Percentiles rank a stretch among this genome's conserved stretches.
phyloP scores from a whole-genome alignment of 2,329 filamentous ascomycete species.

The Colletotrichum sp. region DNA sequence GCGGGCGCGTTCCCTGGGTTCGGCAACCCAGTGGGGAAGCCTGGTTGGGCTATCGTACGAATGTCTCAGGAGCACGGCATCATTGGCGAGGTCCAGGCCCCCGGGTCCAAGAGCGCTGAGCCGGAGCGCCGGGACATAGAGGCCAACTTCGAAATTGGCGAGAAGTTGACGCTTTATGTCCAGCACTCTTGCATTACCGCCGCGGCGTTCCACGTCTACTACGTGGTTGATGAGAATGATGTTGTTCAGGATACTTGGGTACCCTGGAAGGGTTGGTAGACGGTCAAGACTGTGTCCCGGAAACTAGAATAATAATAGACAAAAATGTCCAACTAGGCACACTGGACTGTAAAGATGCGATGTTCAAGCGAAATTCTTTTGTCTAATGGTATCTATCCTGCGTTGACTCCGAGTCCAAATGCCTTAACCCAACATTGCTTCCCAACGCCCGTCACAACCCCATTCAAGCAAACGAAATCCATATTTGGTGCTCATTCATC shows the following conservation, averaged over 20 bases:
- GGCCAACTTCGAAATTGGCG: conserved; percentile 35
- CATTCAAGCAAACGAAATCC: conserved; percentile 52
- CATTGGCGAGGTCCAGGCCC: conserved; percentile 18
- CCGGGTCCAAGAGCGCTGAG: conserved; percentile 15
- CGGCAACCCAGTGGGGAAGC: conserved; percentile 31
- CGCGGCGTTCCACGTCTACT: conserved; percentile 38
- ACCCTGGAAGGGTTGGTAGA: conserved; percentile 41
- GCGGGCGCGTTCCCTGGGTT: conserved; percentile 33
- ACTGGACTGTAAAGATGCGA: no score
- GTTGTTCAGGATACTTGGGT: conserved; percentile 38
- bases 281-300: fast-evolving
- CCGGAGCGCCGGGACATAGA: conserved; percentile 23
- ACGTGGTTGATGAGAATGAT: conserved; percentile 38
- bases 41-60: conserved; percentile 36
- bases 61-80: conserved; percentile 45
- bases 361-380: not conserved
- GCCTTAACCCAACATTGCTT: not conserved
- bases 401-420: not conserved
- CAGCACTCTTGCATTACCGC: conserved; percentile 43
- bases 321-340: no score
- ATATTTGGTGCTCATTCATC: conserved; percentile 52
- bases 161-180: conserved; percentile 34
- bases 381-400: not conserved
- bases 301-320: no score
- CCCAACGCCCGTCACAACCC: not conserved